Evolutionary conservation across 1,284 basidiomycete species (phyloP), one percentile per base, ranked within the genome.

Genomic region (Xerocomus nothofagi): DNA sequence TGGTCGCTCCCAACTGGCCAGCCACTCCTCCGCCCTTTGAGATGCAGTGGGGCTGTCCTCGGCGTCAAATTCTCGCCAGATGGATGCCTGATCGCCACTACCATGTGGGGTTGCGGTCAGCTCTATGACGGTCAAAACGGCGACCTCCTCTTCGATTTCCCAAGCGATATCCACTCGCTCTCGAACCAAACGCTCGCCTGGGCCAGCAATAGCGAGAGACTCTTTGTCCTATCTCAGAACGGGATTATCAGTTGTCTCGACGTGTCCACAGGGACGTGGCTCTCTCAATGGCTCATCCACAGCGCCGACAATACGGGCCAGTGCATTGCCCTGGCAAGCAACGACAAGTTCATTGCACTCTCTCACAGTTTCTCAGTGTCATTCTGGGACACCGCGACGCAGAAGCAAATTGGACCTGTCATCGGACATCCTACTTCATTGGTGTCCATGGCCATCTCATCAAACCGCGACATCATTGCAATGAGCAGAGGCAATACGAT

Each of bases 61-160:
- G 52, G 36, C 1, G 31, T 33, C 33, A 54, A 41, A 20, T 53
- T 57, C 14, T 57, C 55, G 5, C 51, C 54, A 4, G 26, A 41
- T 7, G 55, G 44, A 12, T 8, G 14, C 4, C 15, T 40, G 12
- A 33, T 55, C 2, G 55, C 56, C 7, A 37, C 20, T 6, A 48
- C 57, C n/a, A n/a, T n/a, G 2, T 51, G 45, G 37, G 1, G 0
- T 1, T 10, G 18, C 2, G n/a, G 52, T 34, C 52, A 20, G 9
- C 11, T 55, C 10, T 51, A 29, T 9, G 51, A 57, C 29, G 37
- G 51, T 20, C 44, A 38, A 9, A 12, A 8, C 1, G 55, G 40
- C 18, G 1, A 1, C 6, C 20, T 17, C 31, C 30, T 50, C 11
- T 6, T 31, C 11, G 24, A 50, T 0, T 3, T 39, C 4, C 17